Evolutionary conservation across 2,329 filamentous ascomycete genomes (phyloP), one percentile per base, ranked within the genome.

Genomic region (Calycina herbarum): DNA sequence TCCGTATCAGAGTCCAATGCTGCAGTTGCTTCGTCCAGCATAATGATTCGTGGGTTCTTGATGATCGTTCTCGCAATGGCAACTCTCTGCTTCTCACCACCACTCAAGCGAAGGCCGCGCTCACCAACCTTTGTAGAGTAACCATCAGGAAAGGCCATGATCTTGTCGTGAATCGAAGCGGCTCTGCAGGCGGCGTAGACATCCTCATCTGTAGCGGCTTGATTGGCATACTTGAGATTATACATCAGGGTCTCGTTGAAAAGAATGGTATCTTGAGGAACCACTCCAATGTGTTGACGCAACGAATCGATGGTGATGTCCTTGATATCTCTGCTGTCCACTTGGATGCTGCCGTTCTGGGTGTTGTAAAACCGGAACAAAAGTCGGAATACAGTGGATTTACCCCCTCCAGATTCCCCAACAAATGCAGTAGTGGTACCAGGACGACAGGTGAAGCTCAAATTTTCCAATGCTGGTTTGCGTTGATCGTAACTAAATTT

Each of bases 191-290:
- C 94, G 57, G 86, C 87, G 73, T 88, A 91, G 1, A 97, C 88
- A 33, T 97, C 88, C 71, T 94, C 90, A 66, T 96, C 89, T 0
- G 90, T 91, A 11, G 90, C 93, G 33, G 85, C 78, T 56, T 92
- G 91, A 69, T 94, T 94, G 66, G 94, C 93, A 76, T 97, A 97
- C 76, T 89, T 90, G 67, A 97, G 82, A 75, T 97, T 97, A 80
- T 96, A 97, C 92, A 97, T 95, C 69, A 97, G 81, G 0, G 91
- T 90, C 77, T 97, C 94, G 76, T 97, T 97, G 84, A 97, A 97
- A 57, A 97, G 82, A 5, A 96, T 91, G 4, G 94, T 97, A 74
- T 99, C 95, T 77, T 99, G 95, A 0, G 95, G 95, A 6, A 99
- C 95, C 56, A 99, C 94, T 29, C 95, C 95, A 73, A 99, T 97